A percentile compares a stretch with the other conserved stretches of the same genome.
Evolutionary conservation across 169 alveolate genomes (phyloP).

Genomic region (Plasmodium vivax): DNA sequence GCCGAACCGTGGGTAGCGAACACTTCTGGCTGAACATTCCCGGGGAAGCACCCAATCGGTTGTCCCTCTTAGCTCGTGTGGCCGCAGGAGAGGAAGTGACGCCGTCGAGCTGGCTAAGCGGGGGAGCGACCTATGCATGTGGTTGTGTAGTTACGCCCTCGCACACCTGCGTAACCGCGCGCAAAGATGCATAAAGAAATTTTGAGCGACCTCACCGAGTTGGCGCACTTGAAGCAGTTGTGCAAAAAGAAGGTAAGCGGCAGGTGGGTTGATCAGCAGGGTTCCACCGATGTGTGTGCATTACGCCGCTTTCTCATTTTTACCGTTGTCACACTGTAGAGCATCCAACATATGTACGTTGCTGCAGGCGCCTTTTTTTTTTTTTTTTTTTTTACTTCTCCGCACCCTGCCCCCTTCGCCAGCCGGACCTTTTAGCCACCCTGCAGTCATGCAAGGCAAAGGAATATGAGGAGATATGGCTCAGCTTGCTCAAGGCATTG

Average conservation of each 20-base stretch:
- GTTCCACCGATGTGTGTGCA: neutral
- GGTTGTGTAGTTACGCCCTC: neutral
- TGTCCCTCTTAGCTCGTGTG: neutral
- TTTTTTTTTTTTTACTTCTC: neutral
- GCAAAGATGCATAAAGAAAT: neutral
- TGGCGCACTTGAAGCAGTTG: neutral
- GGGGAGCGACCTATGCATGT: neutral
- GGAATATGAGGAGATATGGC: slow-evolving; percentile 48
- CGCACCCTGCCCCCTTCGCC: neutral
- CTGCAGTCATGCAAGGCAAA: slow-evolving; percentile 22
- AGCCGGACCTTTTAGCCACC: slow-evolving; percentile 5
- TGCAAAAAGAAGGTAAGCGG: neutral
- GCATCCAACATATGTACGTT: neutral
- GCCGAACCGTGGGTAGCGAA: neutral
- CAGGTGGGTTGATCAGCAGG: neutral
- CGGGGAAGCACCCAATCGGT: neutral
- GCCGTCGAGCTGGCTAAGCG: neutral
- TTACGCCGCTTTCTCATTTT: neutral
- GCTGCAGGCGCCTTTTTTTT: neutral
- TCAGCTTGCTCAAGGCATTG: neutral
- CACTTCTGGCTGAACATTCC: neutral
- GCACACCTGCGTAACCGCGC: neutral
- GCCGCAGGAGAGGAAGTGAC: neutral
- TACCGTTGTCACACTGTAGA: neutral
- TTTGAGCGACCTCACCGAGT: neutral